Conservation (phyloP, 2,329 filamentous ascomycete species). For the Cryphonectria nitschkei region DNA sequence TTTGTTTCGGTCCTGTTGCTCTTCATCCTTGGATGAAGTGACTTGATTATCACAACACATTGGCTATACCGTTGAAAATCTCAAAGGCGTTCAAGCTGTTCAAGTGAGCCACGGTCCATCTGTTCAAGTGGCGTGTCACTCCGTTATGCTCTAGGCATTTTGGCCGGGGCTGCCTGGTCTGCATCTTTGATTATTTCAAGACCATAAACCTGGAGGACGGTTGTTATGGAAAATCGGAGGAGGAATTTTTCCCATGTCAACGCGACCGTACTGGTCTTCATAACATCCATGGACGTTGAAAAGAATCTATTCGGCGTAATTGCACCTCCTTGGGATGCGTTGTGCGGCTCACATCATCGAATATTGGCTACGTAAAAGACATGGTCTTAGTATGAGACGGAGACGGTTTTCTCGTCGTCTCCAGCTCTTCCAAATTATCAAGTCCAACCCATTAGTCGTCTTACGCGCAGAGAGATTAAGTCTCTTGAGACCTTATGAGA, state of each 20-base stretch:
- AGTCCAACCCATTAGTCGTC: too few species aligned
- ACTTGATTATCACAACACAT: background rate
- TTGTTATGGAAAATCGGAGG: background rate
- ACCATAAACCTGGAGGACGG: background rate
- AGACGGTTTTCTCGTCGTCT: background rate
- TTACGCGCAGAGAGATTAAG: background rate
- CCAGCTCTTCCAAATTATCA: too few species aligned
- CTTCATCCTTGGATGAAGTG: too few species aligned
- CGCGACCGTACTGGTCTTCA: background rate
- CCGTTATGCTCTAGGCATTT: background rate
- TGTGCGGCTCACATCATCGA: background rate
- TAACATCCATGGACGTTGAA: background rate
- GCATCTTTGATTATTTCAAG: background rate
- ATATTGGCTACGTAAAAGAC: background rate
- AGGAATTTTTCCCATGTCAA: too few species aligned
- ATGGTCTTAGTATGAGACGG: background rate
- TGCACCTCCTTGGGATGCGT: background rate
- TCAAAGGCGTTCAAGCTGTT: background rate
- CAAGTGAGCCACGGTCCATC: too few species aligned
- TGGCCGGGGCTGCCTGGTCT: background rate
- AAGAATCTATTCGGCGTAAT: background rate
- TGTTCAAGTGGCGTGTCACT: background rate
- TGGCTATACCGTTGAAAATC: background rate
- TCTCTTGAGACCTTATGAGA: background rate
- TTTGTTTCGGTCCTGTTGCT: background rate